Percentiles rank a stretch among this genome's conserved stretches.
Conservation (phyloP, 345 rosid genomes). For the Rhodomyrtus tomentosa region DNA sequence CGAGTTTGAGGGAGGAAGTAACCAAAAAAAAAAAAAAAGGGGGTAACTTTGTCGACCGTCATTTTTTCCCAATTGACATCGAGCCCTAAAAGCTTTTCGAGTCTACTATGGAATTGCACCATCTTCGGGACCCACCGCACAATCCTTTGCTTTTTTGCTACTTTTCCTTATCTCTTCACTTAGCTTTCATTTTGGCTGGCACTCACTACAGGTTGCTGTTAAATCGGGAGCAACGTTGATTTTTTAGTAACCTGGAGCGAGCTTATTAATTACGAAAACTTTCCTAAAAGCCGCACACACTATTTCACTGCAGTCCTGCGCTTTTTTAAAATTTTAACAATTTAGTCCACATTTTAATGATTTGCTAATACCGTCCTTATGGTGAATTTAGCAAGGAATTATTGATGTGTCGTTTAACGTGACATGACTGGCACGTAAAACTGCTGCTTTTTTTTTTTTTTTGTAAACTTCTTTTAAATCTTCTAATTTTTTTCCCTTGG, state of each 20-base stretch:
- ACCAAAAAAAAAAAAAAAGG: background rate
- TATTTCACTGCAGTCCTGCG: fast-evolving
- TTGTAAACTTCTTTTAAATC: fast-evolving
- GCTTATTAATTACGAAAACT: background rate
- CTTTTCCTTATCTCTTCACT: background rate
- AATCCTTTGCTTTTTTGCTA: background rate
- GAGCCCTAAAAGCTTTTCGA: background rate
- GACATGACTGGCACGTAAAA: fast-evolving
- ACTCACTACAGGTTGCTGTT: background rate
- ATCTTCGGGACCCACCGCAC: background rate
- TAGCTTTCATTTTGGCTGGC: background rate
- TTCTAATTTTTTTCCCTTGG: background rate
- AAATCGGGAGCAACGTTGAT: background rate
- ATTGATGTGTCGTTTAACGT: fast-evolving
- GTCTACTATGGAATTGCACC: background rate
- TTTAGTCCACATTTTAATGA: fast-evolving
- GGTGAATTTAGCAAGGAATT: fast-evolving
- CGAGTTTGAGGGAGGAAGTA: background rate
- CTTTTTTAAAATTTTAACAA: fast-evolving
- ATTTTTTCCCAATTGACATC: background rate
- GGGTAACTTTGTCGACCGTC: background rate
- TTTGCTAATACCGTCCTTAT: fast-evolving
- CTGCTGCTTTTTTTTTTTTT: background rate
- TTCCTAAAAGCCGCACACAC: too few relatives aligned
- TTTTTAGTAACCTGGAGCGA: background rate